These are phyloP conservation scores for Dalechampia spathulata DNA, from an alignment of 441 rosid genomes.

Conservation along the genomic window DNA sequence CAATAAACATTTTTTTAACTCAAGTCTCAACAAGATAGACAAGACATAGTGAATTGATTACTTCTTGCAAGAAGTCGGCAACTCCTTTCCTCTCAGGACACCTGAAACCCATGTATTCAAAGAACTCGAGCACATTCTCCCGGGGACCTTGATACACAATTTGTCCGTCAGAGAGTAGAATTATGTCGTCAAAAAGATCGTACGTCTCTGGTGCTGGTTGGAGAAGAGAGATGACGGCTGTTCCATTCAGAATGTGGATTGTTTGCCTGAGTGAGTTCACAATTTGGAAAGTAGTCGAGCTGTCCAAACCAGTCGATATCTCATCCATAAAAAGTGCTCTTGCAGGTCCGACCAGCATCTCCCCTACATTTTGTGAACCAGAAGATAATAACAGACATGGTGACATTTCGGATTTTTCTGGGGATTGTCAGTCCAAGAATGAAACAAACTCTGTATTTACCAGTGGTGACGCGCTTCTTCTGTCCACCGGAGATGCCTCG, in stretches of 20 bases:
- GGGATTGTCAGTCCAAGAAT: not conserved
- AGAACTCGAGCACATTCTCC: constrained; percentile 51
- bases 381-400: not conserved
- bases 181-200: constrained; percentile 63
- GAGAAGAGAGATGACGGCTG: constrained; percentile 68
- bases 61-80: constrained; percentile 83
- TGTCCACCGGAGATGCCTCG: constrained; percentile 68
- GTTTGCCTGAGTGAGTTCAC: constrained; percentile 48
- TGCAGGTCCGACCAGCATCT: constrained; percentile 71
- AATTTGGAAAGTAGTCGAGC: constrained; percentile 62
- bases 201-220: constrained; percentile 84
- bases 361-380: constrained; percentile 31
- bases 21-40: not conserved
- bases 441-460: constrained; percentile 16
- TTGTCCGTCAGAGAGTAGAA: constrained; percentile 60
- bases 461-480: constrained; percentile 56
- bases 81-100: constrained; percentile 75
- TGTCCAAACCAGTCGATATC: constrained; percentile 74
- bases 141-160: constrained; percentile 63
- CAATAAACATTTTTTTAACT: not conserved
- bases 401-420: not conserved
- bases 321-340: constrained; percentile 65
- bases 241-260: constrained; percentile 49
- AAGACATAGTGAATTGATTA: constrained; percentile 1
- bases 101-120: constrained; percentile 52